Conservation (phyloP, 2,329 filamentous ascomycete genomes). For the Chaetomium strumarium region DNA sequence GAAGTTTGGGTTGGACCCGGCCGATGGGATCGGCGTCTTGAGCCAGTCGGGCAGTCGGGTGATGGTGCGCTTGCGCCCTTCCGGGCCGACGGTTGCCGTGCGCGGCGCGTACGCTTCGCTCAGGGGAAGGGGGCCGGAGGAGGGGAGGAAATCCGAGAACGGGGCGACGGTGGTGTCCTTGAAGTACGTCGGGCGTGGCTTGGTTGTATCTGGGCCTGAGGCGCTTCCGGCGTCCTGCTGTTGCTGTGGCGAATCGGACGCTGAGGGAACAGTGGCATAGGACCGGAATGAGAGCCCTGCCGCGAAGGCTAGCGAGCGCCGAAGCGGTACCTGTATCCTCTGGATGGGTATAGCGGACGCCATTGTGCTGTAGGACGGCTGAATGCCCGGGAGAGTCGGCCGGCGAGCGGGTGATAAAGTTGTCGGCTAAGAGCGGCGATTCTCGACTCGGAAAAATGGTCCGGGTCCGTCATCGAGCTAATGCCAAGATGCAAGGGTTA, state of each 20-base stretch:
- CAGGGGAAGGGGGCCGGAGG: slow-evolving; percentile 39
- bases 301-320: slow-evolving; percentile 33
- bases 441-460: slow-evolving; percentile 11
- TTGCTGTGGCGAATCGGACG: slow-evolving; percentile 22
- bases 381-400: not conserved
- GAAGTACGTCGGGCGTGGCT: slow-evolving; percentile 49
- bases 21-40: slow-evolving; percentile 76
- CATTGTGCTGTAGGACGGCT: slow-evolving; percentile 27
- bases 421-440: slow-evolving; percentile 11
- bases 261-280: slow-evolving; percentile 43
- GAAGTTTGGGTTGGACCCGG: slow-evolving; percentile 72
- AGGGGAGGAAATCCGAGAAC: slow-evolving; percentile 53
- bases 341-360: slow-evolving; percentile 38
- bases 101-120: slow-evolving; percentile 54
- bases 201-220: slow-evolving; percentile 9
- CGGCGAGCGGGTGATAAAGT: not conserved
- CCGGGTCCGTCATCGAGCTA: no score
- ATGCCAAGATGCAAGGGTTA: no score
- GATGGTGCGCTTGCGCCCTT: slow-evolving; percentile 56
- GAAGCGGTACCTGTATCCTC: slow-evolving; percentile 38
- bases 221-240: slow-evolving; percentile 17
- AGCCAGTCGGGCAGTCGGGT: slow-evolving; percentile 86
- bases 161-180: slow-evolving; percentile 52
- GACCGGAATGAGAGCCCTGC: slow-evolving; percentile 32
- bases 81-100: slow-evolving; percentile 59